These are phyloP conservation scores for Gynandropsis gynandra DNA, from an alignment of 345 rosid species.

Conservation along the genomic window DNA sequence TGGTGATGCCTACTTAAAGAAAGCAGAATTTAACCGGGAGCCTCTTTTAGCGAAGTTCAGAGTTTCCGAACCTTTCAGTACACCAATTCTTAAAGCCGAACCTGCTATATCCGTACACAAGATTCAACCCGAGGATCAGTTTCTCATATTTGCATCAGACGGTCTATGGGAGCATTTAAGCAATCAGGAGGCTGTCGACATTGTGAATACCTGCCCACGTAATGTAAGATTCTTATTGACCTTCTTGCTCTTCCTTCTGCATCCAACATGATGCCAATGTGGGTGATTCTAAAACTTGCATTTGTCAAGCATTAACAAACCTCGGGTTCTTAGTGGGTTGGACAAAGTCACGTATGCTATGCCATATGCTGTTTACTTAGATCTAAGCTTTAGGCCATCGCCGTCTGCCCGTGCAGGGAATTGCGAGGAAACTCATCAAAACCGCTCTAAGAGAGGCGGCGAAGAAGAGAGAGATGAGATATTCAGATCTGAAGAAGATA, in stretches of 20 bases:
- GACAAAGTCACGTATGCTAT: no score
- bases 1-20: constrained; percentile 80
- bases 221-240: constrained; percentile 41
- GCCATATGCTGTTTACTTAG: no score
- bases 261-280: not conserved
- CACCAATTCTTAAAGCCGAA: constrained; percentile 65
- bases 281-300: no score
- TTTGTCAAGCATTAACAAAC: no score
- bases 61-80: constrained; percentile 47
- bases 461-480: constrained; percentile 74
- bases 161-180: constrained; percentile 81
- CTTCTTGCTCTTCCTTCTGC: not conserved
- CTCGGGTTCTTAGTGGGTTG: no score
- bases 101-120: constrained; percentile 53
- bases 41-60: constrained; percentile 66
- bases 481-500: constrained; percentile 67
- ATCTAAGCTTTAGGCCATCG: no score
- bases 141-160: constrained; percentile 76
- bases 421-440: constrained; percentile 56
- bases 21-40: constrained; percentile 57
- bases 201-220: constrained; percentile 51
- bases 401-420: constrained; percentile 31
- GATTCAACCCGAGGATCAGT: constrained; percentile 56
- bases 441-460: constrained; percentile 65
- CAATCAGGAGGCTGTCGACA: constrained; percentile 75